These are phyloP conservation scores for Parsonsia alboflavescens DNA, from an alignment of 257 asterid genomes.

Conservation along the genomic window DNA sequence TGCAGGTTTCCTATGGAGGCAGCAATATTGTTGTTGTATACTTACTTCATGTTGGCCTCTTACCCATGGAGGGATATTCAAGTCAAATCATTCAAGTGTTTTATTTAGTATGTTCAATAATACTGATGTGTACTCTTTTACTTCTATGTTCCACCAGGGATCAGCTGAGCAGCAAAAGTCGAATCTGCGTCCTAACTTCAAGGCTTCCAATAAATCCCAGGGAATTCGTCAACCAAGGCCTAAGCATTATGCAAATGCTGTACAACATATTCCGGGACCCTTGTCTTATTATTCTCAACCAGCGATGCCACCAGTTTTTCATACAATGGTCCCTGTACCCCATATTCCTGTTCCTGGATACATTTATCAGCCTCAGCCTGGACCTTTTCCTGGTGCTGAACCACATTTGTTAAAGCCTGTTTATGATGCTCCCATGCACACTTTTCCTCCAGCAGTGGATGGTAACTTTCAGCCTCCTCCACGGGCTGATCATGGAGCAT, in stretches of 20 bases:
- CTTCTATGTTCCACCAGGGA: constrained; percentile 40
- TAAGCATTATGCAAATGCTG: constrained; percentile 52
- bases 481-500: constrained; percentile 34
- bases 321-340: constrained; percentile 47
- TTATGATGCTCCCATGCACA: constrained; percentile 40
- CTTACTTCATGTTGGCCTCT: no score
- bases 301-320: constrained; percentile 44
- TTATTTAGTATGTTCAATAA: background rate
- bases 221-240: constrained; percentile 51
- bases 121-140: background rate
- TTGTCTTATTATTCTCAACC: constrained; percentile 45
- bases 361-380: constrained; percentile 15
- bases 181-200: constrained; percentile 46
- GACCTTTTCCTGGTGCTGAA: constrained; percentile 37
- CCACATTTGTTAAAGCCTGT: constrained; percentile 39
- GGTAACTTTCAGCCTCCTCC: constrained; percentile 47
- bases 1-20: background rate
- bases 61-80: background rate
- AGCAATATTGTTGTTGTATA: background rate
- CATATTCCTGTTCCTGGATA: constrained; percentile 53
- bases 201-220: constrained; percentile 47
- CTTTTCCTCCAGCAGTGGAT: constrained; percentile 42
- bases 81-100: background rate
- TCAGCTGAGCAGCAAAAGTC: constrained; percentile 51
- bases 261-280: constrained; percentile 51